Percentiles rank a stretch among this genome's conserved stretches.
Conservation (phyloP, 2,329 filamentous ascomycete genomes). For the Orbilia blumenaviensis region DNA sequence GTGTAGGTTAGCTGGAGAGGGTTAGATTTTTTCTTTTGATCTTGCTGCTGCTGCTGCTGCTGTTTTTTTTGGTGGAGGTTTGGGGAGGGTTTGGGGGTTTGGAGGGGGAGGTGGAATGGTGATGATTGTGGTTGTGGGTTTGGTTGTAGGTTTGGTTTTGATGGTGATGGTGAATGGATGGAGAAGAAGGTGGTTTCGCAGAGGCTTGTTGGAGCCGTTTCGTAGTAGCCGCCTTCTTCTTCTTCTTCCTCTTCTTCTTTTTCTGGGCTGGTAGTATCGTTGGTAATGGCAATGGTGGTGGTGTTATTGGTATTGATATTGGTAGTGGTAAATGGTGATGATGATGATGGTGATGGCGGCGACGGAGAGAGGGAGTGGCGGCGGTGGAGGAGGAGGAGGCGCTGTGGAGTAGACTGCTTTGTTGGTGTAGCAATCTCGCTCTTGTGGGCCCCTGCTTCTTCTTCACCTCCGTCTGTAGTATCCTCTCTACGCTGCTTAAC, state of each 20-base stretch:
- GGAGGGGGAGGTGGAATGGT: not conserved
- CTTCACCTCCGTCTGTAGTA: too few relatives aligned
- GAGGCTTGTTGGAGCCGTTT: slow-evolving; percentile 9
- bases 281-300: too few relatives aligned
- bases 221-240: not conserved
- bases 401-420: not conserved
- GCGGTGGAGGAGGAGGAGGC: not conserved
- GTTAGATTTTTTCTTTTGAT: not conserved
- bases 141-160: too few relatives aligned
- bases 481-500: not conserved
- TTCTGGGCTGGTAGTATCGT: too few relatives aligned
- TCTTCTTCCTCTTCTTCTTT: too few relatives aligned
- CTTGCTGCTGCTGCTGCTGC: too few relatives aligned
- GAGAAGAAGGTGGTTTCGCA: slow-evolving; percentile 6
- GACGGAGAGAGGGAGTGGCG: too few relatives aligned
- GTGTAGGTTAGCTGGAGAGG: slow-evolving; percentile 35
- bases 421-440: not conserved
- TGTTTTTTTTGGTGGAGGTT: not conserved
- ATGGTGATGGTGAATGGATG: not conserved
- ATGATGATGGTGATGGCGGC: not conserved
- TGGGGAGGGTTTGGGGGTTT: too few relatives aligned
- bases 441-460: not conserved
- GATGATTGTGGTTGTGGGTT: not conserved
- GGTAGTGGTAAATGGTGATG: not conserved
- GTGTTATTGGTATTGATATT: not conserved